A percentile compares a stretch with the other conserved stretches of the same genome.
These are phyloP conservation scores for Amaranthus palmeri DNA, from an alignment of 148 eudicot species.

Conservation along the genomic window DNA sequence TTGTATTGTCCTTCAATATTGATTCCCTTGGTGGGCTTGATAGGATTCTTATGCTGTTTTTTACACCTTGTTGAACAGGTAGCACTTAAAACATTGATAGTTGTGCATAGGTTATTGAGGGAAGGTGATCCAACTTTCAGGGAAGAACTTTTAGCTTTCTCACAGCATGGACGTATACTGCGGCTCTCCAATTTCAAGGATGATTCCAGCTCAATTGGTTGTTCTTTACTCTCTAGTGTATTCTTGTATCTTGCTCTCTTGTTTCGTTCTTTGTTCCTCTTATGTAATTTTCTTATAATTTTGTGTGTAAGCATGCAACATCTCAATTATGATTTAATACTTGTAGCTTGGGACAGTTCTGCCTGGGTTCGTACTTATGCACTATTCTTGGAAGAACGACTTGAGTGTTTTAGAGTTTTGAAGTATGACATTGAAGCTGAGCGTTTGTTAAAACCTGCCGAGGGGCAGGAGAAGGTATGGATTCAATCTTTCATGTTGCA, in stretches of 20 bases:
- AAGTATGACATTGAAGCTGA: slow-evolving; percentile 97
- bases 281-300: neutral
- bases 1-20: neutral
- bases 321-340: neutral
- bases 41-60: slow-evolving; percentile 6
- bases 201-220: slow-evolving; percentile 94
- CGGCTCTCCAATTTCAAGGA: slow-evolving; percentile 91
- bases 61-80: slow-evolving; percentile 49
- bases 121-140: slow-evolving; percentile 97
- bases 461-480: slow-evolving; percentile 86
- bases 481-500: neutral
- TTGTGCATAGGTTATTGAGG: slow-evolving; percentile 77
- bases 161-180: slow-evolving; percentile 76
- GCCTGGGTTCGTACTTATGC: slow-evolving; percentile 96
- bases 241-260: neutral
- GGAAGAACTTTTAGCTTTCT: slow-evolving; percentile 81
- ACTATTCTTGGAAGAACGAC: slow-evolving; percentile 89
- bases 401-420: slow-evolving; percentile 85
- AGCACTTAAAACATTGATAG: slow-evolving; percentile 88
- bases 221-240: slow-evolving; percentile 10
- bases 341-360: slow-evolving; percentile 94
- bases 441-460: slow-evolving; percentile 79
- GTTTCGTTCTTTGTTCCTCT: neutral
- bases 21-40: slow-evolving; percentile 3
- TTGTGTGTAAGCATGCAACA: neutral